Percentiles rank a stretch among this genome's conserved stretches.
phyloP scores from a whole-genome alignment of 1,139 yeast species.

The Zygoascus hellenicus region DNA sequence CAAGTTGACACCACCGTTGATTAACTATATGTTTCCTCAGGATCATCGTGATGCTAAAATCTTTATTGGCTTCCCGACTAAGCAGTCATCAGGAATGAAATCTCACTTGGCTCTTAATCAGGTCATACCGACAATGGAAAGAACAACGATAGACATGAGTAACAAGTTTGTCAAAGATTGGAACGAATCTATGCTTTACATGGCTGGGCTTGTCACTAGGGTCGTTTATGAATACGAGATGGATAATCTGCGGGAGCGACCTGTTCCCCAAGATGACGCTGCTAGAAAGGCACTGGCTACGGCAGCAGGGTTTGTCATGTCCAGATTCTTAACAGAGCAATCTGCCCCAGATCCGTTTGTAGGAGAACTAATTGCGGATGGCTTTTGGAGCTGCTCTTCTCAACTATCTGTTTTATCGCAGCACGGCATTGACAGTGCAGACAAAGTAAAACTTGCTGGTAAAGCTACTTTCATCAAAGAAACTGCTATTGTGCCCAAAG shows the following conservation, averaged over 20 bases:
- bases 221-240: slow-evolving; percentile 36
- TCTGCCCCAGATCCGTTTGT: slow-evolving; percentile 36
- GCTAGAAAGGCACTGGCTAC: slow-evolving; percentile 15
- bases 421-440: slow-evolving; percentile 31
- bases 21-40: slow-evolving; percentile 35
- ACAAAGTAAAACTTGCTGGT: slow-evolving; percentile 30
- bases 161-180: slow-evolving; percentile 38
- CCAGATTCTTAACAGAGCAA: slow-evolving; percentile 30
- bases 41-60: slow-evolving; percentile 36
- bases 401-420: slow-evolving; percentile 31
- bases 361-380: slow-evolving; percentile 33
- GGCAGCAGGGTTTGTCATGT: slow-evolving; percentile 27
- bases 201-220: slow-evolving; percentile 36
- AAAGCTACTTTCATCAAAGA: slow-evolving; percentile 28
- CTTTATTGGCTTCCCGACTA: slow-evolving; percentile 41
- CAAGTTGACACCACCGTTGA: slow-evolving; percentile 32
- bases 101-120: slow-evolving; percentile 38
- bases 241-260: slow-evolving; percentile 11
- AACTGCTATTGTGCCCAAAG: slow-evolving; percentile 30
- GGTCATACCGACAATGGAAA: slow-evolving; percentile 40
- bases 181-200: slow-evolving; percentile 37
- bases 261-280: slow-evolving; percentile 12
- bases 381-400: slow-evolving; percentile 33
- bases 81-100: slow-evolving; percentile 37
- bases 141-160: slow-evolving; percentile 41